These are phyloP conservation scores for Puccinia horiana DNA, from an alignment of 1,284 basidiomycete species.

Conservation along the genomic window DNA sequence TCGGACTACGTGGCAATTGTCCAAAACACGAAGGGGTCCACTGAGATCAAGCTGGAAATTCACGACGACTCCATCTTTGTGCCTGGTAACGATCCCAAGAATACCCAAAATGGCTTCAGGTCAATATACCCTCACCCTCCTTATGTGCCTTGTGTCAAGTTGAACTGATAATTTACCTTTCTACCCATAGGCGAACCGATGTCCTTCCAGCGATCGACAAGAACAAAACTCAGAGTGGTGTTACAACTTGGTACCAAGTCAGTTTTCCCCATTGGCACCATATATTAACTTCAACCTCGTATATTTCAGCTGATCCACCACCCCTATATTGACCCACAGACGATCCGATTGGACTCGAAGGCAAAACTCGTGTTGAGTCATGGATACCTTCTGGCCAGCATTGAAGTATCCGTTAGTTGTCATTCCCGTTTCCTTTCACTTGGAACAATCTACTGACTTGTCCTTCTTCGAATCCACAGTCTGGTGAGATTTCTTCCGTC, in stretches of 20 bases:
- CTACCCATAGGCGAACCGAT: constrained; percentile 8
- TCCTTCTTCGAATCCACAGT: neutral
- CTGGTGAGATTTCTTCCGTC: neutral
- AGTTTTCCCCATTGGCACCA: neutral
- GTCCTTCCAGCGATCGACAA: neutral
- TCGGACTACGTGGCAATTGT: neutral
- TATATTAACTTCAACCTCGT: too few species aligned
- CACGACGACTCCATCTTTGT: constrained; percentile 20
- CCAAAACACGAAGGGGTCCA: neutral
- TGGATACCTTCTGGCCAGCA: constrained; percentile 28
- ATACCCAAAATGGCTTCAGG: constrained; percentile 25
- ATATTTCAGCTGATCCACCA: neutral
- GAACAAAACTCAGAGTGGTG: neutral
- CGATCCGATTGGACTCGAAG: neutral
- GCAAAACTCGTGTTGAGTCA: neutral
- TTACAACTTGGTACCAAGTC: constrained; percentile 21
- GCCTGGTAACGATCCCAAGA: neutral
- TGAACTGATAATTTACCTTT: neutral
- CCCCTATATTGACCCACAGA: too few species aligned
- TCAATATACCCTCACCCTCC: neutral
- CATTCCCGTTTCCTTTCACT: neutral
- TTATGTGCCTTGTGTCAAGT: neutral
- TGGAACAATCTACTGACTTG: neutral
- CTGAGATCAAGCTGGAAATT: constrained; percentile 14
- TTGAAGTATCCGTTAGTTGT: constrained; percentile 21